These are phyloP conservation scores for Alternaria angustiovoidea DNA, from an alignment of 2,329 filamentous ascomycete genomes.

Conservation along the genomic window DNA sequence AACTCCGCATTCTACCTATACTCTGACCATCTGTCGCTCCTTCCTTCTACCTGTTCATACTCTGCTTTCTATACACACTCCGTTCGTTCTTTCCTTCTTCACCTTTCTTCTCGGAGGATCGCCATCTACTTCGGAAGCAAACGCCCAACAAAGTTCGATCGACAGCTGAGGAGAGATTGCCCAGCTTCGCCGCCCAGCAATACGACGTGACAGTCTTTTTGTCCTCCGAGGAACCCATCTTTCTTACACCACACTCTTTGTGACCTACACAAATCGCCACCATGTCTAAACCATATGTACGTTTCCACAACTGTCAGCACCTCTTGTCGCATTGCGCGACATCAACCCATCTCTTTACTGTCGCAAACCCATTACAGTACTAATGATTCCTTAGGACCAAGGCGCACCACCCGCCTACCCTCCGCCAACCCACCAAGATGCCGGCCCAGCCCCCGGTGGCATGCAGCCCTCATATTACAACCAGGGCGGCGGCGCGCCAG, in stretches of 20 bases:
- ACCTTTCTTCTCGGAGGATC: background rate
- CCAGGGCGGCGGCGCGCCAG: conserved; percentile 23
- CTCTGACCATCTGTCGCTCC: conserved; percentile 2
- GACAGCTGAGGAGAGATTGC: conserved; percentile 10
- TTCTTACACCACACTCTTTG: background rate
- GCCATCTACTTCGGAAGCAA: background rate
- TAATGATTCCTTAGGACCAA: conserved; percentile 26
- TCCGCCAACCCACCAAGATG: conserved; percentile 43
- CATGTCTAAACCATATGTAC: conserved; percentile 17
- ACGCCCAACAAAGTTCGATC: background rate
- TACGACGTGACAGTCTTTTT: conserved; percentile 3
- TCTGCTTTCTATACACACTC: background rate
- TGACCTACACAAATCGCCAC: conserved; percentile 2
- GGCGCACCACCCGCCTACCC: conserved; percentile 49
- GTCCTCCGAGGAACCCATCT: background rate
- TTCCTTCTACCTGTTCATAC: background rate
- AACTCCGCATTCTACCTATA: conserved; percentile 5
- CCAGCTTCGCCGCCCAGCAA: conserved; percentile 13
- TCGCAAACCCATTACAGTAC: background rate
- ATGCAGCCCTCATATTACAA: conserved; percentile 30
- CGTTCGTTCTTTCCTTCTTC: conserved; percentile 1
- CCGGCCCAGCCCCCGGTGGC: conserved; percentile 28
- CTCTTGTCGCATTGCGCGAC: background rate
- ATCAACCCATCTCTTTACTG: background rate
- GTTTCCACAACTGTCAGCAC: background rate